These are phyloP conservation scores for Themeda triandra DNA, from an alignment of 176 grass and related monocot species.

Conservation along the genomic window DNA sequence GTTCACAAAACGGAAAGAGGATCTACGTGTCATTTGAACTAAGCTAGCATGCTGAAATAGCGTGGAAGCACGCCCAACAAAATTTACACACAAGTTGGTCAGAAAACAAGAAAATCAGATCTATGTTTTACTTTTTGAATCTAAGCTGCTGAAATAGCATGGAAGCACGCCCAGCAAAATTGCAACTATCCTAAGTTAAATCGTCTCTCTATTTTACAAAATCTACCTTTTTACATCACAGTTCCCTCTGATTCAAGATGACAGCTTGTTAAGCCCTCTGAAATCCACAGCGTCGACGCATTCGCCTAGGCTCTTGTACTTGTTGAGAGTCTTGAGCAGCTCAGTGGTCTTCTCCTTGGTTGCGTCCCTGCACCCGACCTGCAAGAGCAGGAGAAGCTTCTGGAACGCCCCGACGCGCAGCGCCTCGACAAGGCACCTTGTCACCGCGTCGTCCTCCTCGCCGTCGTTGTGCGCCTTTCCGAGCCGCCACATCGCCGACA, in stretches of 20 bases:
- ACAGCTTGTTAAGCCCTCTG: slow-evolving; percentile 64
- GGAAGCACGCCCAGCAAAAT: background rate
- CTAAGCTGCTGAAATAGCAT: slow-evolving; percentile 1
- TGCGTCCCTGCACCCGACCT: slow-evolving; percentile 57
- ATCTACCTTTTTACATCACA: background rate
- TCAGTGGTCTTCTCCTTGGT: slow-evolving; percentile 76
- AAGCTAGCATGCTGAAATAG: background rate
- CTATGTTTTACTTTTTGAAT: background rate
- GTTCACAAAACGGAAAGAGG: background rate
- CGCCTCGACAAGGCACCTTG: slow-evolving; percentile 41
- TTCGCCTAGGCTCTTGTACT: slow-evolving; percentile 41
- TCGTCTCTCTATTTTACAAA: slow-evolving; percentile 15
- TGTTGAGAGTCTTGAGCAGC: slow-evolving; percentile 81
- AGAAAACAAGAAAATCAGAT: background rate
- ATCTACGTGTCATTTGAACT: background rate
- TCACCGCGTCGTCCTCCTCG: slow-evolving; percentile 24
- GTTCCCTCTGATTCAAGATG: slow-evolving; percentile 16
- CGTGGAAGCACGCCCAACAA: background rate
- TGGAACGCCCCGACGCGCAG: slow-evolving; percentile 75
- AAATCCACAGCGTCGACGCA: slow-evolving; percentile 61
- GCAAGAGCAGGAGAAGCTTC: slow-evolving; percentile 77
- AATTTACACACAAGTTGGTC: background rate
- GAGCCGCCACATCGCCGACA: slow-evolving; percentile 71
- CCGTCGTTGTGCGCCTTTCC: slow-evolving; percentile 19
- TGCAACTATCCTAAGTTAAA: slow-evolving; percentile 18